Evolutionary conservation across 2,329 filamentous ascomycete species (phyloP), one percentile per base, ranked within the genome.

Genomic region (Aquanectria penicillioides): DNA sequence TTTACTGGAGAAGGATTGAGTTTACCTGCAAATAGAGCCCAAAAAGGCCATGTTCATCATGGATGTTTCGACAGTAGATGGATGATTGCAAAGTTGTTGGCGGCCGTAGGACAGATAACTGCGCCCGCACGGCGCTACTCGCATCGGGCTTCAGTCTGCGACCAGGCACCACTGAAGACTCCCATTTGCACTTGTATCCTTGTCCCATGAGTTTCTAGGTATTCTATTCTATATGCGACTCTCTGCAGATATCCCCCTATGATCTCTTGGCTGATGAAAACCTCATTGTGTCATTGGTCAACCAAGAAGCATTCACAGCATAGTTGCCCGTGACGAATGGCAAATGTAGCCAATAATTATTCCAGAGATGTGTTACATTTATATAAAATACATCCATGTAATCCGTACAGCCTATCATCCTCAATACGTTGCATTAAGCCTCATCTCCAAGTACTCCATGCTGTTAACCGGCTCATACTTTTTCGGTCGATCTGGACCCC

Each of bases 401-500:
- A 18, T 23, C 3, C 1, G 8, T 5, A 3, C 11, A 15, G 1
- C 26, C 11, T 2, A 8, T 23, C 2, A 17, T n/a, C 6, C 12
- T 43, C 29, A 52, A 26, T 69, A 69, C 3, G 60, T 53, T 12
- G 69, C 67, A 44, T 66, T 66, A 41, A 72, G 58, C 2, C 70
- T 58, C 66, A 68, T 70, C 17, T 69, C 61, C 12, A 70, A 62
- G 38, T 73, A 75, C 22, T 74, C 69, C 41, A 56, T 50, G 22
- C 63, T 64, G 25, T 68, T 69, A 22, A 72, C 62, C 22, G 83
- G 81, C 50, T 79, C 77, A 64, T 86, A 86, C 67, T 81, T 84
- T 33, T 80, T 75, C 1, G 80, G 77, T 47, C 78, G 74, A 1
- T 72, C 71, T 15, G 75, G 74, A 9, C 75, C 75, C 18, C 73